Evolutionary conservation across 495 filamentous ascomycete species (phyloP), one percentile per base, ranked within the genome.

Genomic region (Penicillium paradoxum): DNA sequence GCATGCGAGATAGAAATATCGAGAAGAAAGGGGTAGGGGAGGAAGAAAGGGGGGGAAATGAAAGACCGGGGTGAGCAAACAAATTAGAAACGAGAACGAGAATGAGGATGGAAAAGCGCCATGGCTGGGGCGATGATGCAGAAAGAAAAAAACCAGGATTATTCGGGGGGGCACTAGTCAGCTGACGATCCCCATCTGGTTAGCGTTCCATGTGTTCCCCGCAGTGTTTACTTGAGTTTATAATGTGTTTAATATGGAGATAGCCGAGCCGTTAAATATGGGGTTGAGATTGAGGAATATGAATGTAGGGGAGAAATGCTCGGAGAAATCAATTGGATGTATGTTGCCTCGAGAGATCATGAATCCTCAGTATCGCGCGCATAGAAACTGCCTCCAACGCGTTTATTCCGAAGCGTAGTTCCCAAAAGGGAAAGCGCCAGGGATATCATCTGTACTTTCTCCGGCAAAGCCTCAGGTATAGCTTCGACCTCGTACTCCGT

Each of bases 151-250:
- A 49, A 17, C 33, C 18, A 27, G 32, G 22, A 38, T 38, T 9
- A 27, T 17, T 33, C 14, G 33, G 34, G 33, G 33, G 10, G 7
- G 22, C 41, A 17, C n/a, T 44, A 49, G 46, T 49, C 46, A 49
- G 46, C 46, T 49, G 46, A 49, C 17, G 14, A 27, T 34, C 32
- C 46, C 8, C 22, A 49, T 49, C 4, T 25, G 46, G 46, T 38
- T 49, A 49, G 46, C 17, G 22, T n/a, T 32, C 46, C 46, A 49
- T 37, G 34, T 49, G 46, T 39, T 38, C 46, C 46, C 46, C 46
- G 46, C 46, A 49, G 32, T 48, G 33, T 49, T 49, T 49, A 49
- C 46, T 49, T 49, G 32, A 49, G 32, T 49, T 39, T 49, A 49
- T 39, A 36, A 2, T 32, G 7, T 11, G 11, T 45, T 45, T 18